Base-by-base conservation (phyloP, 768 basidiomycete species). In the Naganishia vaughanmartiniae region DNA sequence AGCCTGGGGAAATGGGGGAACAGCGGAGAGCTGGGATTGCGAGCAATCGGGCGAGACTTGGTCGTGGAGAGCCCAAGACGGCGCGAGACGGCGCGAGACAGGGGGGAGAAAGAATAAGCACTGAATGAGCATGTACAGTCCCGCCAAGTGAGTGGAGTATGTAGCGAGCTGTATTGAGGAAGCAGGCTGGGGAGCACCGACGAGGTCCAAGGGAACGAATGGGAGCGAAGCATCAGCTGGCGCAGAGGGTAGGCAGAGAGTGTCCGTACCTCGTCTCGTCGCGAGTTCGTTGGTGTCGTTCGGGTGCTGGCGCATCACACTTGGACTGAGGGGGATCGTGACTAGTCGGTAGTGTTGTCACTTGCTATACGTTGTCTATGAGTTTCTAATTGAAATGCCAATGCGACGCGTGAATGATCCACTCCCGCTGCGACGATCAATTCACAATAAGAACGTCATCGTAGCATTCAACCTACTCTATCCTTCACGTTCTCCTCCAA, bases 151-250 rank as follows among this genome's bases (percentile, higher is more conserved):
- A 51, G 48, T 51, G 48, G 48, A 51, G 48, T 51, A 42, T 42
- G 42, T 42, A 51, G 48, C 48, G 4, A 12, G 56, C 56, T 4
- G 31, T 30, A 31, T 33, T 63, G 60, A 63, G 60, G 42, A 63
- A 63, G 60, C 60, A 63, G 24, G 34, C 42, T n/a, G n/a, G 48
- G 48, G 48, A 51, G 48, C 48, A 58, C n/a, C 57, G 57, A 55
- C 54, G 34, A 51, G 48, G n/a, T 36, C 42, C 60, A 42, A 36
- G 60, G 60, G n/a, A n/a, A 63, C 60, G 60, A 63, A 63, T 63
- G 60, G 24, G 60, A 63, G 60, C 60, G 39, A 26, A 63, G 60
- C 60, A 63, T 63, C 60, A 63, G 60, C 60, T 45, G 54, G 48
- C 48, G 48, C 48, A 51, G 17, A n/a, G 19, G 48, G 6, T 21